Evolutionary conservation across 805 yeast species (phyloP).

Genomic region (Saccharomyces eubayanus): DNA sequence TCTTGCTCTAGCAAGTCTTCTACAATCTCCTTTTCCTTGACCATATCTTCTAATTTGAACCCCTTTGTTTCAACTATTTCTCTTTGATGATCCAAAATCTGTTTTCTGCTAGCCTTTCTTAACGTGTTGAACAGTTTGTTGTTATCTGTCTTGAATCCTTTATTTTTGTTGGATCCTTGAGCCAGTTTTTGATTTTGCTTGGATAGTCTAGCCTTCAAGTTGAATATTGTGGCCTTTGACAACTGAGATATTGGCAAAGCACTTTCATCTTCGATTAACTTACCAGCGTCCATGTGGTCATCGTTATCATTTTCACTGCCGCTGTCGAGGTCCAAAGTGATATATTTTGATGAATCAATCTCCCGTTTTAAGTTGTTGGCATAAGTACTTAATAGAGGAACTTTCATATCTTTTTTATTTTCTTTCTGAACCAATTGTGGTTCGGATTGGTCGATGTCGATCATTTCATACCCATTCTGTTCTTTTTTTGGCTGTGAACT

Average conservation of each 20-base stretch:
- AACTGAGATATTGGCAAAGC: constrained; percentile 12
- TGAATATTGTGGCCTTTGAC: constrained; percentile 32
- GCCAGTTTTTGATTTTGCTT: constrained; percentile 13
- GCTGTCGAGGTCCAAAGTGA: constrained; percentile 16
- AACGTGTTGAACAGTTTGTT: constrained; percentile 32
- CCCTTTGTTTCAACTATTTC: constrained; percentile 40
- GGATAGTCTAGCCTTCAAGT: constrained; percentile 31
- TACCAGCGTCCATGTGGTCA: neutral
- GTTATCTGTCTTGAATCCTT: constrained; percentile 14
- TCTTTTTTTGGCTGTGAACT: neutral
- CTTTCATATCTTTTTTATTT: neutral
- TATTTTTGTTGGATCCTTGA: neutral
- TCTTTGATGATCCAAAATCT: constrained; percentile 42
- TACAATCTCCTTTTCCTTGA: constrained; percentile 33
- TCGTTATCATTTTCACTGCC: constrained; percentile 12
- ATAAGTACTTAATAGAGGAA: constrained; percentile 10
- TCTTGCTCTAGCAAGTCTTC: constrained; percentile 39
- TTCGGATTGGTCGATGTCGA: neutral
- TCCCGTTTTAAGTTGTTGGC: constrained; percentile 15
- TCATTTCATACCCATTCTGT: neutral
- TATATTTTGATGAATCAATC: constrained; percentile 5
- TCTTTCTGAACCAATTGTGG: neutral
- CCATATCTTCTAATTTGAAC: constrained; percentile 32
- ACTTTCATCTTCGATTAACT: neutral
- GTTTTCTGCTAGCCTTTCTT: constrained; percentile 39